These are phyloP conservation scores for Neurospora sp. DNA, from an alignment of 2,329 filamentous ascomycete species.

Conservation along the genomic window DNA sequence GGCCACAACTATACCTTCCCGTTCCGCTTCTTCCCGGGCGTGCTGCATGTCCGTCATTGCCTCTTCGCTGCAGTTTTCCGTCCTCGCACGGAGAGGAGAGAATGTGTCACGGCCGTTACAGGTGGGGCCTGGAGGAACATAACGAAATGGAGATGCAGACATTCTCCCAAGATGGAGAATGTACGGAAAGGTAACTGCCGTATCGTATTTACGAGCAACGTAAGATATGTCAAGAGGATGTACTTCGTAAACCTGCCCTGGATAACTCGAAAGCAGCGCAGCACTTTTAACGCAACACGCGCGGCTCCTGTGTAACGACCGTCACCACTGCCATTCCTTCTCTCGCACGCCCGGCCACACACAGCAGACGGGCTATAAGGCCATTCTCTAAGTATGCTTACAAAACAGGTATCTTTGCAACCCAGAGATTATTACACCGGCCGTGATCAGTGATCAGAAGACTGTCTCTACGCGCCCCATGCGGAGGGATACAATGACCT, in stretches of 20 bases:
- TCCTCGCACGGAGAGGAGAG: no score
- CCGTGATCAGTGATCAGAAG: neutral
- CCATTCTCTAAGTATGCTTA: neutral
- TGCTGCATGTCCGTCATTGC: slow-evolving; percentile 13
- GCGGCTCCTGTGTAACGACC: neutral
- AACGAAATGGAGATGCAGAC: neutral
- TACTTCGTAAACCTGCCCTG: neutral
- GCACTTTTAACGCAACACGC: neutral
- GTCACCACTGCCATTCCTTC: neutral
- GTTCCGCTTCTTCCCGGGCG: slow-evolving; percentile 15
- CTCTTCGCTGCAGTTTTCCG: neutral
- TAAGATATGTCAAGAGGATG: neutral
- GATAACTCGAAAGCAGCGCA: neutral
- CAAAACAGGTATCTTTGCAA: neutral
- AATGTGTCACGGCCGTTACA: no score
- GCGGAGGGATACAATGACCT: neutral
- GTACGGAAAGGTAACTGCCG: neutral
- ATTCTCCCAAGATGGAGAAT: neutral
- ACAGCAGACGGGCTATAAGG: neutral
- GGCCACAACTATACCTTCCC: slow-evolving; percentile 12
- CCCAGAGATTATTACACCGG: neutral
- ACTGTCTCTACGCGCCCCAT: neutral
- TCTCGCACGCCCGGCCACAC: neutral
- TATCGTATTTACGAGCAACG: neutral
- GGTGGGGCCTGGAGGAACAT: neutral